Percentiles rank a stretch among this genome's conserved stretches.
These are phyloP conservation scores for Exophiala xenobiotica DNA, from an alignment of 2,329 filamentous ascomycete genomes.

Conservation along the genomic window DNA sequence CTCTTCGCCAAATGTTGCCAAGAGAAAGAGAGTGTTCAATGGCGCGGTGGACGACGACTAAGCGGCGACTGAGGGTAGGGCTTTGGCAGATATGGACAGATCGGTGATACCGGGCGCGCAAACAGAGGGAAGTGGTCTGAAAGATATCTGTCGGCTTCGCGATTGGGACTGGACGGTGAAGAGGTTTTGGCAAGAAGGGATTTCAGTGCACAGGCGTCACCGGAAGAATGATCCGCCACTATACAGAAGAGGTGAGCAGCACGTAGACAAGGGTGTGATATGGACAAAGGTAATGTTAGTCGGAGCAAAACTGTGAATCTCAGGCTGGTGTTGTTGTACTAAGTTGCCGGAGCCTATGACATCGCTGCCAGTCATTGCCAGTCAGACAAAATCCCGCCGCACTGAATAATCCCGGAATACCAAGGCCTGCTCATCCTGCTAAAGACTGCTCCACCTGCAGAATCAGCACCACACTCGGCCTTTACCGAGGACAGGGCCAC, in stretches of 20 bases:
- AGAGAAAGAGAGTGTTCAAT: no score
- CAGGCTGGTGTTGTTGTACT: slow-evolving; percentile 1
- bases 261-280: background rate
- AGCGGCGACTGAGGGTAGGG: no score
- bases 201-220: background rate
- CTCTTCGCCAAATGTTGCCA: no score
- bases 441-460: no score
- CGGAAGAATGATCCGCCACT: background rate
- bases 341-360: background rate
- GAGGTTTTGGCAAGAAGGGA: background rate
- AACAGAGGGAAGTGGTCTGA: background rate
- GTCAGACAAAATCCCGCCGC: background rate
- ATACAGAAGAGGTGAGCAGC: background rate
- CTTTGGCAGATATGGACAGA: no score
- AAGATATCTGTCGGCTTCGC: background rate
- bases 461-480: no score
- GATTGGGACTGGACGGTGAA: background rate
- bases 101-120: no score
- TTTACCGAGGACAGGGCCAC: no score
- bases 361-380: background rate
- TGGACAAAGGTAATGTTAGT: background rate
- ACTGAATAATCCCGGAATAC: background rate
- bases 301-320: background rate
- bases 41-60: background rate
- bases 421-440: no score